Conservation (phyloP, 2,329 filamentous ascomycete species). For the Rhytidhysteron rufulum region DNA sequence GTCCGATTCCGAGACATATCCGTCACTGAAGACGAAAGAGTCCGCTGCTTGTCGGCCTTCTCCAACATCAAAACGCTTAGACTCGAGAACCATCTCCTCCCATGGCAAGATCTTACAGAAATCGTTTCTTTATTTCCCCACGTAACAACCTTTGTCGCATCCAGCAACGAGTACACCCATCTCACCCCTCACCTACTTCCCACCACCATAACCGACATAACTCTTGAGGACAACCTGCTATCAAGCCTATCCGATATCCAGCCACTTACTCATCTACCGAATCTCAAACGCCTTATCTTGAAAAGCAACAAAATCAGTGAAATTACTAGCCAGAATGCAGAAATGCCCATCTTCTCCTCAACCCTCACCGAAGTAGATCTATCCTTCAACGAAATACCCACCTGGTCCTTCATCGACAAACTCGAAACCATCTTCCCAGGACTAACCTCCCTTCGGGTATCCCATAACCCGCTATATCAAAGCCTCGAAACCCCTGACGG, state of each 20-base stretch:
- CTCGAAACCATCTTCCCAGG: constrained; percentile 68
- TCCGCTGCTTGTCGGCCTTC: constrained; percentile 25
- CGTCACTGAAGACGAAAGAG: constrained; percentile 18
- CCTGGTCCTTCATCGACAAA: constrained; percentile 71
- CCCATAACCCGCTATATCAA: constrained; percentile 81
- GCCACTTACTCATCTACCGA: constrained; percentile 57
- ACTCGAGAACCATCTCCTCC: constrained; percentile 47
- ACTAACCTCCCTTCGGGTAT: constrained; percentile 70
- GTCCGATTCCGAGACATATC: constrained; percentile 59
- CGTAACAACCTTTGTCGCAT: constrained; percentile 49
- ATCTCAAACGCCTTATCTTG: constrained; percentile 53
- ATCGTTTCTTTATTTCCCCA: constrained; percentile 52
- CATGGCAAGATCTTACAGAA: constrained; percentile 35
- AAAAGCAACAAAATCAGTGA: constrained; percentile 70
- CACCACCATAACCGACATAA: constrained; percentile 57
- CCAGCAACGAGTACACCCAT: constrained; percentile 36
- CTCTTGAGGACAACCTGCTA: constrained; percentile 71
- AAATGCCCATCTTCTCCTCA: constrained; percentile 20
- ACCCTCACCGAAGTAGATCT: constrained; percentile 42
- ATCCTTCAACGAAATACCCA: constrained; percentile 43
- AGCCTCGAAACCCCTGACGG: constrained; percentile 42
- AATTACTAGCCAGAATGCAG: constrained; percentile 19
- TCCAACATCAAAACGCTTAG: constrained; percentile 41
- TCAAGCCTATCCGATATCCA: constrained; percentile 55
- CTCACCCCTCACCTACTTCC: constrained; percentile 38